Evolutionary conservation across 352 stramenopile species (phyloP), one percentile per base, ranked within the genome.

Genomic region (Globisporangium irregulare): DNA sequence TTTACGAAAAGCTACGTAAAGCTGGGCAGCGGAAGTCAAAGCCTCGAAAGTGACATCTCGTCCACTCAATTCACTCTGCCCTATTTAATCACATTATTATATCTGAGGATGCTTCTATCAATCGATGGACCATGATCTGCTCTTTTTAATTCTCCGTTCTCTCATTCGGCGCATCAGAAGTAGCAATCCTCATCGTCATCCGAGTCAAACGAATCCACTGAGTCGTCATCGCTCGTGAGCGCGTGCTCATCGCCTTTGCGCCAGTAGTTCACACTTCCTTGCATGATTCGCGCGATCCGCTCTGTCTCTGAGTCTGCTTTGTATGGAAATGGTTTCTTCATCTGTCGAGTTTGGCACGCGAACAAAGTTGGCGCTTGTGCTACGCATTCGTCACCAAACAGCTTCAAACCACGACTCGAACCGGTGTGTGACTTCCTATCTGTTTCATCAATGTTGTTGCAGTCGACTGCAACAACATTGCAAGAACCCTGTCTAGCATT

Each of bases 261-360:
- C 78, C 80, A 91, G 56, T 89, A 87, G 0, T 76, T 74, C 64
- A 91, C 64, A 24, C 73, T 93, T 41, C 82, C 80, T 60, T 93
- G 82, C 84, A 93, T 93, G 60, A 93, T 93, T 20, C 82, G 73
- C 46, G 85, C 85, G n/a, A 93, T 93, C 29, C 85, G 81, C 59
- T 93, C 85, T 0, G 84, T 93, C 65, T 93, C 84, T 6, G 81
- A 87, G 70, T 93, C 80, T 10, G 60, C 41, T 59, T 62, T 62
- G 41, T 43, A 71, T 27, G n/a, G 9, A 25, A 69, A 24, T 1
- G n/a, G 29, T 32, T 58, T 69, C 15, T 51, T 46, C 7, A 9
- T 14, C 24, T 24, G 64, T n/a, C 55, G 55, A 29, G 41, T 43
- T 20, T 24, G 58, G 50, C 59, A 24, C 15, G n/a, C 55, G 14